phyloP scores from a whole-genome alignment of 2,329 filamentous ascomycete genomes.

The Sporothrix sp. region DNA sequence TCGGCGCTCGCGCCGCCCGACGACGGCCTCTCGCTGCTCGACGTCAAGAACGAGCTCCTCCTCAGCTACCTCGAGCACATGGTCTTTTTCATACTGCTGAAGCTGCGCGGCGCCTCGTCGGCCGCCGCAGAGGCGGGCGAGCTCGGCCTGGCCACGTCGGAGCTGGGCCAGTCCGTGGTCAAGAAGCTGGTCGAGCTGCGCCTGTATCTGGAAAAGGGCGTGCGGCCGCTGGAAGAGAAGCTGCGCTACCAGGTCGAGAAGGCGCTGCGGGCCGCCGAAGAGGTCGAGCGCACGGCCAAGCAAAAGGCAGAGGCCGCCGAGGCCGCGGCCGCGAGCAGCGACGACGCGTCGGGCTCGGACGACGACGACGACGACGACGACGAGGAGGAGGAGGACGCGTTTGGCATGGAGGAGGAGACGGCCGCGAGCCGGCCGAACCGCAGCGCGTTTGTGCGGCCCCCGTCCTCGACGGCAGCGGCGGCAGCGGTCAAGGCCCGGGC shows the following conservation, averaged over 20 bases:
- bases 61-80: constrained; percentile 93
- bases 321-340: constrained; percentile 28
- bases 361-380: constrained; percentile 20
- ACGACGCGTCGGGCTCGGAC: constrained; percentile 30
- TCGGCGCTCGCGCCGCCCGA: constrained; percentile 59
- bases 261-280: constrained; percentile 77
- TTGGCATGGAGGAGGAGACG: constrained; percentile 8
- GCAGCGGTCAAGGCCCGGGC: constrained; percentile 12
- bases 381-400: constrained; percentile 16
- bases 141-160: constrained; percentile 25
- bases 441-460: constrained; percentile 28
- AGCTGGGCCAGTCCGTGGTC: constrained; percentile 57
- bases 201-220: constrained; percentile 88
- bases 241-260: constrained; percentile 95
- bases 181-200: constrained; percentile 83
- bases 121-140: constrained; percentile 3
- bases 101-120: constrained; percentile 51
- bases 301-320: constrained; percentile 27
- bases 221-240: constrained; percentile 79
- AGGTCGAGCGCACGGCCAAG: constrained; percentile 45
- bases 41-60: constrained; percentile 94
- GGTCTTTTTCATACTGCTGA: constrained; percentile 75
- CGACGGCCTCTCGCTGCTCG: constrained; percentile 86
- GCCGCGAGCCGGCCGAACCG: constrained; percentile 25
- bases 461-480: background rate